Conservation (phyloP, 1,284 basidiomycete genomes). For the Tylopilus orsonianus region DNA sequence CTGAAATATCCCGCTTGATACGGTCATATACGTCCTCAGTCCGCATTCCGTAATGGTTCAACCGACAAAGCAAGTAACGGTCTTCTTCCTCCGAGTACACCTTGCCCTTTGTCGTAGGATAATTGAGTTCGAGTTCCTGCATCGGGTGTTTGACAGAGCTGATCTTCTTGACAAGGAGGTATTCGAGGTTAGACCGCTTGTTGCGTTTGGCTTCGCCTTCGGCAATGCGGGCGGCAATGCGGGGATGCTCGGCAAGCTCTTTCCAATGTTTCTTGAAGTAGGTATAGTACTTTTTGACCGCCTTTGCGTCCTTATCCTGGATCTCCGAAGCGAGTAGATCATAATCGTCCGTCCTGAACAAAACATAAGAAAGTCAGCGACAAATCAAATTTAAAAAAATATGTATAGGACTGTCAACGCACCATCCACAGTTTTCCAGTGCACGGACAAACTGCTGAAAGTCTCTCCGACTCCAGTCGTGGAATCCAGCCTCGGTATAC, state of each 20-base stretch:
- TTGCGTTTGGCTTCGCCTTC: conserved; percentile 86
- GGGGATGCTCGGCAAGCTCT: conserved; percentile 75
- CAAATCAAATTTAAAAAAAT: background rate
- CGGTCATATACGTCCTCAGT: conserved; percentile 92
- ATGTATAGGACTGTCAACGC: conserved; percentile 20
- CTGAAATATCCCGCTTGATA: conserved; percentile 95
- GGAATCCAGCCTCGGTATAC: conserved; percentile 80
- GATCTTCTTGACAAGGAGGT: conserved; percentile 79
- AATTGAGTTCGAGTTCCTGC: conserved; percentile 93
- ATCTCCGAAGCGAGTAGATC: conserved; percentile 85
- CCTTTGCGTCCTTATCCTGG: conserved; percentile 80
- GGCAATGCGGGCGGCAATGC: conserved; percentile 77
- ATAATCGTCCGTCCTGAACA: conserved; percentile 70
- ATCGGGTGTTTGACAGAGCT: conserved; percentile 82
- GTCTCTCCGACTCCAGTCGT: conserved; percentile 89
- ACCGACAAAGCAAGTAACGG: conserved; percentile 88
- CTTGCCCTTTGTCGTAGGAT: conserved; percentile 94
- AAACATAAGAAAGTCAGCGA: background rate
- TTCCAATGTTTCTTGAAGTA: conserved; percentile 92
- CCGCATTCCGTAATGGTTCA: conserved; percentile 91
- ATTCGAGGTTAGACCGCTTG: conserved; percentile 84
- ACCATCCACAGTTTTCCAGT: conserved; percentile 88
- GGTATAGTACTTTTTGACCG: conserved; percentile 79
- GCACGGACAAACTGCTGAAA: conserved; percentile 91
- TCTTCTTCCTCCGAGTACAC: conserved; percentile 98